Conservation (phyloP, 1,284 basidiomycete genomes). For the Apiotrichum veenhuisii region DNA sequence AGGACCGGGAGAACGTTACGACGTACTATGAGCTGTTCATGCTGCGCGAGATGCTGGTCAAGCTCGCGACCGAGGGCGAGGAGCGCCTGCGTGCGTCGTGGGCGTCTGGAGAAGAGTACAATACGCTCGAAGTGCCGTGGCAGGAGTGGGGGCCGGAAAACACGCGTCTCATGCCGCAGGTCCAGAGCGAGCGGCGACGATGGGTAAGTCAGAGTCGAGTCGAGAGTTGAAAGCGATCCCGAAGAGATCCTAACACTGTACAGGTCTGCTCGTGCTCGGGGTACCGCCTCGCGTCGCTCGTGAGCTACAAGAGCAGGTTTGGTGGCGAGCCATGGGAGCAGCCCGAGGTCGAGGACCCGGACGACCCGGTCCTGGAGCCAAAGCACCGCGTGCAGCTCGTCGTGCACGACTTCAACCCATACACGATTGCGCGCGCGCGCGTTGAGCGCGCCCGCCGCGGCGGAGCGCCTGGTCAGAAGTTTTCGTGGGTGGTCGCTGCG, state of each 20-base stretch:
- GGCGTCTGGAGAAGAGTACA: conserved; percentile 26
- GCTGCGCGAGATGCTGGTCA: conserved; percentile 53
- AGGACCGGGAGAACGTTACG: conserved; percentile 8
- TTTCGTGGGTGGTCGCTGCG: background rate
- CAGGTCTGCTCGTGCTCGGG: conserved; percentile 48
- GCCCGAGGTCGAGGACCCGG: conserved; percentile 6
- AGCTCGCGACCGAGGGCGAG: conserved; percentile 46
- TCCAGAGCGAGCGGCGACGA: conserved; percentile 21
- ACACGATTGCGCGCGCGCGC: conserved; percentile 12
- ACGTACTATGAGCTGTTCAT: conserved; percentile 51
- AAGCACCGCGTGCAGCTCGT: conserved; percentile 2
- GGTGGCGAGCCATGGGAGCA: background rate
- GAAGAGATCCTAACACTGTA: too few relatives aligned
- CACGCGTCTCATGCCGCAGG: conserved; percentile 31
- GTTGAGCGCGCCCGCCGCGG: background rate
- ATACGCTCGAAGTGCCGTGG: conserved; percentile 20
- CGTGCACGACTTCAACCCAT: conserved; percentile 41
- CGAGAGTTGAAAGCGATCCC: background rate
- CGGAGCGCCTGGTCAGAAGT: background rate
- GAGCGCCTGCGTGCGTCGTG: conserved; percentile 42
- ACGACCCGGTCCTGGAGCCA: conserved; percentile 5
- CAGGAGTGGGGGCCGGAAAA: conserved; percentile 39
- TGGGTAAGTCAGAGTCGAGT: conserved; percentile 34
- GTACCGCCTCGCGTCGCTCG: conserved; percentile 41
- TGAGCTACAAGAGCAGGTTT: conserved; percentile 1